A percentile compares a stretch with the other conserved stretches of the same genome.
Evolutionary conservation across 2,329 filamentous ascomycete genomes (phyloP).

Genomic region (Gremmenia infestans): DNA sequence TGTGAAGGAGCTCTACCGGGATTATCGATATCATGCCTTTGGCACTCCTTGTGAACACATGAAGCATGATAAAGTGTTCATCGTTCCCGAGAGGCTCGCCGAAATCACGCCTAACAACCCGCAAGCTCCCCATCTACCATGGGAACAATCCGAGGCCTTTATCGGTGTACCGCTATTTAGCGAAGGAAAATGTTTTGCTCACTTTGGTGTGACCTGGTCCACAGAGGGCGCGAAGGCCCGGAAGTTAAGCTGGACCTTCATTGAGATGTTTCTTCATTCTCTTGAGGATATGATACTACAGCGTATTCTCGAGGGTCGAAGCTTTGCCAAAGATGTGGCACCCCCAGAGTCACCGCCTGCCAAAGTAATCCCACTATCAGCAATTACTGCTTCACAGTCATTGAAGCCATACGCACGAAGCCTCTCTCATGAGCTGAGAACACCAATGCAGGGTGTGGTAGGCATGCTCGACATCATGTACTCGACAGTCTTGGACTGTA

Average conservation of each 20-base stretch:
- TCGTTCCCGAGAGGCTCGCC: constrained; percentile 57
- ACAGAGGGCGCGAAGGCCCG: constrained; percentile 51
- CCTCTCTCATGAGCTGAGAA: constrained; percentile 66
- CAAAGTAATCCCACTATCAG: constrained; percentile 48
- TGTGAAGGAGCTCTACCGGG: constrained; percentile 47
- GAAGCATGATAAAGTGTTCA: constrained; percentile 66
- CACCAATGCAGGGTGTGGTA: constrained; percentile 71
- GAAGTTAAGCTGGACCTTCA: constrained; percentile 57
- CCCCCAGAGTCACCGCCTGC: constrained; percentile 26
- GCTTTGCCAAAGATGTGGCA: constrained; percentile 36
- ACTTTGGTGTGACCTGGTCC: constrained; percentile 71
- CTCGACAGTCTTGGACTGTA: constrained; percentile 63
- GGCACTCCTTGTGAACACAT: constrained; percentile 60
- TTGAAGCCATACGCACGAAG: constrained; percentile 68
- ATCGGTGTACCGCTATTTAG: constrained; percentile 61
- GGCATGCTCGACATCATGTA: constrained; percentile 76
- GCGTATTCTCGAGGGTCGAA: constrained; percentile 48
- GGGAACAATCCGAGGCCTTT: constrained; percentile 59
- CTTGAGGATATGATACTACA: constrained; percentile 62
- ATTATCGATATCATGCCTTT: constrained; percentile 61
- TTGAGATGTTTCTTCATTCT: constrained; percentile 63
- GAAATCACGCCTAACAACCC: constrained; percentile 57
- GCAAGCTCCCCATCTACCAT: constrained; percentile 45
- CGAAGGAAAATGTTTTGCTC: constrained; percentile 60
- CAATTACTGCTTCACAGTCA: constrained; percentile 55